Conservation (phyloP, 257 asterid species). For the Solanum pennellii region DNA sequence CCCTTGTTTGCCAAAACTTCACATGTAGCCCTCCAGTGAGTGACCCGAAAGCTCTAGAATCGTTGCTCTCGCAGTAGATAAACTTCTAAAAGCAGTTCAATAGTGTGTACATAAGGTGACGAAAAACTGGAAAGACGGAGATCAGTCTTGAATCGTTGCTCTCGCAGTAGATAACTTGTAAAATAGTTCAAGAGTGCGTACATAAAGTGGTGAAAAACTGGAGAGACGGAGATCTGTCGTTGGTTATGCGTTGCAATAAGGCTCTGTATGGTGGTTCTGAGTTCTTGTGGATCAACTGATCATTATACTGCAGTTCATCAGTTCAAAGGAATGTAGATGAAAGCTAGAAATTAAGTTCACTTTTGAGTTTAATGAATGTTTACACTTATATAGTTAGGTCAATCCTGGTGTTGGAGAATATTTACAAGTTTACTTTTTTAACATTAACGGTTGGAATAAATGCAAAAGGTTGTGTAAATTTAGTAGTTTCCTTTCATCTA, state of each 20-base stretch:
- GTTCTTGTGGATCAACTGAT: neutral
- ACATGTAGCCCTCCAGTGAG: slow-evolving; percentile 63
- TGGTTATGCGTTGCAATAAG: neutral
- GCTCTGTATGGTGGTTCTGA: neutral
- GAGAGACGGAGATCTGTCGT: neutral
- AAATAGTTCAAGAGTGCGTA: no score
- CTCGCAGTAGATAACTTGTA: neutral
- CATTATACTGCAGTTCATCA: neutral
- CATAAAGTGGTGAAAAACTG: neutral
- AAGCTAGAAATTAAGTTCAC: neutral
- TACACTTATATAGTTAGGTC: neutral
- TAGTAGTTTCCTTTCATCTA: neutral
- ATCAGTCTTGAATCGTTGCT: slow-evolving; percentile 22
- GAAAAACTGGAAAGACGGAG: neutral
- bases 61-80: slow-evolving; percentile 25
- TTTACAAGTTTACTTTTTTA: no score
- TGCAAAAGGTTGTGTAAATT: neutral
- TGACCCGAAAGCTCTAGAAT: slow-evolving; percentile 34
- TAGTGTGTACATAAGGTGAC: neutral
- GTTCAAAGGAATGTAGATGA: neutral
- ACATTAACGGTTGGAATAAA: neutral
- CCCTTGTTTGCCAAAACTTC: slow-evolving; percentile 78
- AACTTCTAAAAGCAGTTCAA: neutral
- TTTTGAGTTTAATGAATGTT: neutral
- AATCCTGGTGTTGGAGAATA: neutral